Conservation (phyloP, 371 early-diverging fungal genomes). For the Syncephalastrum racemosum region DNA sequence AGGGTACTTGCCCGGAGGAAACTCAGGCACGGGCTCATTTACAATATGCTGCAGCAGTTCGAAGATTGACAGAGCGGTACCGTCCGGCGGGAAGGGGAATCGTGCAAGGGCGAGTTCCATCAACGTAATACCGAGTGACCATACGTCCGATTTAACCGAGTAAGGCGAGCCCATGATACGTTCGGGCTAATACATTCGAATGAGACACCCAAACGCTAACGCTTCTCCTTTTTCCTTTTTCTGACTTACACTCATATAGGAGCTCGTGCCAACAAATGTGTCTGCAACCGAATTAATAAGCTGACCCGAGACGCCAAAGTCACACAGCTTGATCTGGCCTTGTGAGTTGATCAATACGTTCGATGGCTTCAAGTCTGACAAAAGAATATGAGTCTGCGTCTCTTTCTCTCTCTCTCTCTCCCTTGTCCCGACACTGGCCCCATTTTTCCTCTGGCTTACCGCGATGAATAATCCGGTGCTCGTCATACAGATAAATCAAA, state of each 20-base stretch:
- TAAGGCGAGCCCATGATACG: constrained; percentile 91
- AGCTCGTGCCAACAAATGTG: constrained; percentile 89
- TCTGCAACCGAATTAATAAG: constrained; percentile 83
- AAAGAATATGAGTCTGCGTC: neutral
- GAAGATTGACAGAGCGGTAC: constrained; percentile 77
- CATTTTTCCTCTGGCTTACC: constrained; percentile 34
- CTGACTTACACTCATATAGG: constrained; percentile 86
- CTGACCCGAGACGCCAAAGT: constrained; percentile 88
- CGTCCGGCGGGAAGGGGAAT: constrained; percentile 86
- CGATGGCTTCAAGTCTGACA: constrained; percentile 75
- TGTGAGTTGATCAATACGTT: constrained; percentile 79
- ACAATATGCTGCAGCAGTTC: constrained; percentile 93
- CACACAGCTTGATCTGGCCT: constrained; percentile 87
- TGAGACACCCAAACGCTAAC: neutral
- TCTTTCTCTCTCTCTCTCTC: neutral
- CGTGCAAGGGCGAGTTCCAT: constrained; percentile 90
- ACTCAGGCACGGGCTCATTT: constrained; percentile 85
- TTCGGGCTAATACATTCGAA: constrained; percentile 73
- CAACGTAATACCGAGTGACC: constrained; percentile 92
- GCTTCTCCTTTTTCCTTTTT: neutral
- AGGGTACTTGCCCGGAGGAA: constrained; percentile 73
- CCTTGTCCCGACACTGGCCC: neutral
- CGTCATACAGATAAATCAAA: constrained; percentile 79
- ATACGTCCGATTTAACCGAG: constrained; percentile 92
- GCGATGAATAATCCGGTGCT: constrained; percentile 87